phyloP scores from a whole-genome alignment of 331 rosid genomes.

The Dryas integrifolia region DNA sequence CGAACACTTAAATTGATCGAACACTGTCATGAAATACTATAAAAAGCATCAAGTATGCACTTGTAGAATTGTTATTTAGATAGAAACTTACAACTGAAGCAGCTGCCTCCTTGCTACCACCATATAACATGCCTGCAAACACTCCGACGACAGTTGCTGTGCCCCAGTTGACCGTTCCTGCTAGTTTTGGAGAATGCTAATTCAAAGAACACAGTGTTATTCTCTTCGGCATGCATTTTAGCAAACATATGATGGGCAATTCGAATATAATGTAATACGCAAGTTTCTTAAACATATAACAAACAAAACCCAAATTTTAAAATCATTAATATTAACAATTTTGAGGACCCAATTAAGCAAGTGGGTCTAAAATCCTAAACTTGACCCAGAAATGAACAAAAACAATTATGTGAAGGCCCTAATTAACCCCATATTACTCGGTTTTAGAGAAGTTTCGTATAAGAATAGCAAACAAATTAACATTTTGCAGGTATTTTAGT shows the following conservation, averaged over 20 bases:
- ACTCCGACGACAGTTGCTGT: conserved; percentile 76
- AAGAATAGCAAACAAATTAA: background rate
- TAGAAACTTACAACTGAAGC: conserved; percentile 80
- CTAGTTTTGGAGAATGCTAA: conserved; percentile 53
- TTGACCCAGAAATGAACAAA: conserved; percentile 1
- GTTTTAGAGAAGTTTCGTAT: background rate
- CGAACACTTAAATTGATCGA: background rate
- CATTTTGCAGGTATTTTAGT: background rate
- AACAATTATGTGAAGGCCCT: background rate
- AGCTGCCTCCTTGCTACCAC: conserved; percentile 94
- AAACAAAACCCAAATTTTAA: conserved; percentile 4
- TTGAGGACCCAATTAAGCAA: background rate
- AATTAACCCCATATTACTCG: background rate
- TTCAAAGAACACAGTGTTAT: conserved; percentile 22
- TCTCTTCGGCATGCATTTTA: background rate
- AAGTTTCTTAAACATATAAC: background rate
- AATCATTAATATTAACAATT: background rate
- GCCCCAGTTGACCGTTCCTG: conserved; percentile 86
- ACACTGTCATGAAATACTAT: background rate
- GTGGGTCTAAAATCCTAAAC: conserved; percentile 5
- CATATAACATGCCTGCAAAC: conserved; percentile 91
- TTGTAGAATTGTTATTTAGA: conserved; percentile 12
- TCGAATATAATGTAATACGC: background rate
- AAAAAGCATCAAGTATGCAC: background rate
- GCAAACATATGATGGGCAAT: conserved; percentile 16